These are phyloP conservation scores for Hypoxylon fuscum DNA, from an alignment of 495 filamentous ascomycete genomes.

Conservation along the genomic window DNA sequence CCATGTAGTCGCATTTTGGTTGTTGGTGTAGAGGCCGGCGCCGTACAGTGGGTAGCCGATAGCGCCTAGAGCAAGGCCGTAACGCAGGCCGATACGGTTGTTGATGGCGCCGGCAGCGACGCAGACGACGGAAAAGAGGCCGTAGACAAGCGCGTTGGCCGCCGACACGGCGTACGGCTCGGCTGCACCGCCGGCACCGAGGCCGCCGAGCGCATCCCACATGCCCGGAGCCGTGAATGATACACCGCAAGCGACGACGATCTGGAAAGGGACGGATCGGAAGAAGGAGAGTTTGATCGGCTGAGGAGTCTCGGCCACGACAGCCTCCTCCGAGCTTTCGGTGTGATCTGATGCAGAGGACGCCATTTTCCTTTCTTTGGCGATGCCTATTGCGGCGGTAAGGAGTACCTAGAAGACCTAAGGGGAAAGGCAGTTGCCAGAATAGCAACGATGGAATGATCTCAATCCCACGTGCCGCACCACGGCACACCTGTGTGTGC, in stretches of 20 bases:
- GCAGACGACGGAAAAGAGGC: constrained; percentile 46
- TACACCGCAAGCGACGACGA: constrained; percentile 43
- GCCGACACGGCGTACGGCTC: constrained; percentile 46
- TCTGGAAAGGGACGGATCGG: constrained; percentile 47
- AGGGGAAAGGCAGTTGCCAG: too few relatives aligned
- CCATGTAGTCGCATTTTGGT: constrained; percentile 35
- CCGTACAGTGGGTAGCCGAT: constrained; percentile 39
- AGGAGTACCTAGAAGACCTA: too few relatives aligned
- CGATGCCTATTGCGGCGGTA: too few relatives aligned
- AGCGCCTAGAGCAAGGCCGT: constrained; percentile 42
- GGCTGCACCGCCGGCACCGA: constrained; percentile 42
- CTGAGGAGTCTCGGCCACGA: not conserved
- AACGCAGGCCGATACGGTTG: constrained; percentile 45
- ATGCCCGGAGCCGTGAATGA: constrained; percentile 44
- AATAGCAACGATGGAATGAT: too few relatives aligned
- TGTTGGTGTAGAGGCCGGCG: constrained; percentile 39
- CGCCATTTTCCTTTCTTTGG: constrained; percentile 18
- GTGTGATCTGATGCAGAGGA: constrained; percentile 15
- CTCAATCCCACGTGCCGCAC: too few relatives aligned
- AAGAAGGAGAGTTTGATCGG: constrained; percentile 31
- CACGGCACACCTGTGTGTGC: too few relatives aligned
- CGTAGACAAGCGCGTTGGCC: constrained; percentile 46
- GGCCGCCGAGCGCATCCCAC: constrained; percentile 46
- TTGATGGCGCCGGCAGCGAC: constrained; percentile 46
- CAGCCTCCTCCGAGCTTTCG: constrained; percentile 6